Conservation (phyloP, 2,329 filamentous ascomycete genomes). For the Elsinoe ampelina region DNA sequence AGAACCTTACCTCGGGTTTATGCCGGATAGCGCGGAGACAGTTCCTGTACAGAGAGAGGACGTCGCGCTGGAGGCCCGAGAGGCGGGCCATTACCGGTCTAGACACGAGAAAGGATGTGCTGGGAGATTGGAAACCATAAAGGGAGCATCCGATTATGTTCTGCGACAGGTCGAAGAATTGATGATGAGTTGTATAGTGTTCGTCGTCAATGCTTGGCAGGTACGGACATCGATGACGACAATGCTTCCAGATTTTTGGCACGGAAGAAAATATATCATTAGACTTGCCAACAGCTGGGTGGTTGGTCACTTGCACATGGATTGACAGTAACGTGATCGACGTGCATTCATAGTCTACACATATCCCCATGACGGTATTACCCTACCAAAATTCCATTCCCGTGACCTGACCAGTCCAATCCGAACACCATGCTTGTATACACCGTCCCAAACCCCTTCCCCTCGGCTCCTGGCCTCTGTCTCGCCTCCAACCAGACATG, state of each 20-base stretch:
- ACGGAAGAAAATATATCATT: not conserved
- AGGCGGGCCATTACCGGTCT: conserved; percentile 39
- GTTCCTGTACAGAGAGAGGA: conserved; percentile 73
- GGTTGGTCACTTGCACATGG: not conserved
- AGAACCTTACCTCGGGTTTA: conserved; percentile 59
- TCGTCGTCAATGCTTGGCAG: not conserved
- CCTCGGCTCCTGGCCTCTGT: not conserved
- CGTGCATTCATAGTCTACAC: conserved; percentile 2
- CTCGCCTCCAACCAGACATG: not conserved
- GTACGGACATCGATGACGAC: not conserved
- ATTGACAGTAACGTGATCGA: not conserved
- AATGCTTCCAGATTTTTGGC: not conserved
- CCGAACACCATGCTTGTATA: not conserved
- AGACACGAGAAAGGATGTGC: not conserved
- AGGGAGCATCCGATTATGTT: no score
- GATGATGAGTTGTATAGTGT: not conserved
- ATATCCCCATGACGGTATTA: no score
- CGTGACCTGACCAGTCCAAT: not conserved
- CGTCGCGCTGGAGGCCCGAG: conserved; percentile 85
- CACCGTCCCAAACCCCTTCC: not conserved
- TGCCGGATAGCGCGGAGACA: conserved; percentile 73
- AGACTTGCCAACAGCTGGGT: not conserved
- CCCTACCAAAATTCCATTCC: not conserved
- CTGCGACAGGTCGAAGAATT: not conserved
- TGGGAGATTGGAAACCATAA: not conserved